Evolutionary conservation across 441 rosid genomes (phyloP), one percentile per base, ranked within the genome.

Genomic region (Populus hybrid): DNA sequence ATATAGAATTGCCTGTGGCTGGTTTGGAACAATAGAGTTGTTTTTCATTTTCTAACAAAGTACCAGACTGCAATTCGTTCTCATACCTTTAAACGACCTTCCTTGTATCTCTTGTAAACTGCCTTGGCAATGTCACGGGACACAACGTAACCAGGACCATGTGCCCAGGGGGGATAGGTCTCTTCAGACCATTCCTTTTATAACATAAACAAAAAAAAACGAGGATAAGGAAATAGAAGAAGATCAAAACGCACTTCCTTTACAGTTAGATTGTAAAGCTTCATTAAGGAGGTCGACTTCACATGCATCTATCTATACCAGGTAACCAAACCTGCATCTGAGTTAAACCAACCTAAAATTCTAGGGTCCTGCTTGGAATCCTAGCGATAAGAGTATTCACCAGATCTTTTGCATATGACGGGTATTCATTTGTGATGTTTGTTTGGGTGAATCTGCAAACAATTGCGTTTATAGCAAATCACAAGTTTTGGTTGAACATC

Each of bases 111-210:
- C 84, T 86, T 81, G 84, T 85, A 85, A 70, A 96, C 94, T 53
- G 87, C 83, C 79, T 89, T 84, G 18, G 97, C 99, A 79, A 94
- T 89, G 87, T 96, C 98, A 24, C 50, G 82, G 14, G 99, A 87
- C 75, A 94, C 92, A 77, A 94, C 90, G 84, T 94, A 94, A 80
- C 99, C 95, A 35, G 99, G 99, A 82, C 98, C 98, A 81, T 92
- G 99, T 4, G 97, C 99, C 95, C 94, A 92, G n/a, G 99, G 96
- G 1, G 98, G 98, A 67, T 94, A 96, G 64, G 85, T 85, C 53
- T 85, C 94, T 82, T 86, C 97, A 16, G 88, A 84, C 96, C 97
- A 94, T 87, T 96, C 99, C 99, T 94, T 69, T 73, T 71, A n/a
- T 10, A 8, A 10, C 53, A 64, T 61, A 67, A 21, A 66, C 4